Percentiles rank a stretch among this genome's conserved stretches.
These are phyloP conservation scores for Chenopodium berlandieri DNA, from an alignment of 148 eudicot species.

Conservation along the genomic window DNA sequence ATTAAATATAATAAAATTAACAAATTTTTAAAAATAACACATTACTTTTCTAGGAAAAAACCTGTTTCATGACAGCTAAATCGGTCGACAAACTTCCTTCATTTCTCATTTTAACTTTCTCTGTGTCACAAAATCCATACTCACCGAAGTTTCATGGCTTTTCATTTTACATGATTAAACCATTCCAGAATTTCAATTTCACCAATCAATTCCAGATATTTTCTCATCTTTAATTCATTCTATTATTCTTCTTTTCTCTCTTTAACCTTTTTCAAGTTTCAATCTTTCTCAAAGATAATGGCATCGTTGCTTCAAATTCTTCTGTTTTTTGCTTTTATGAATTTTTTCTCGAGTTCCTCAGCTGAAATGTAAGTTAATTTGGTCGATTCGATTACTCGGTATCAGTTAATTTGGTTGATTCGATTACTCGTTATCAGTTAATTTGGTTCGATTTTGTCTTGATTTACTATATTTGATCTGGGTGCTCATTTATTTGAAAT, in stretches of 20 bases:
- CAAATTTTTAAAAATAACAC: too few relatives aligned
- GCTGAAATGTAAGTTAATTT: slow-evolving; percentile 47
- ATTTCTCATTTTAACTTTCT: too few relatives aligned
- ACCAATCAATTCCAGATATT: neutral
- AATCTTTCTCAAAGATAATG: slow-evolving; percentile 28
- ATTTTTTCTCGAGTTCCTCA: slow-evolving; percentile 21
- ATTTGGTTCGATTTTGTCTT: neutral
- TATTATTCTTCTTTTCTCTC: neutral
- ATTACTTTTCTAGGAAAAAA: too few relatives aligned
- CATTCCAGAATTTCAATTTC: neutral
- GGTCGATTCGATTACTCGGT: neutral
- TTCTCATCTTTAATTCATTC: neutral
- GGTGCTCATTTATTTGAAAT: neutral
- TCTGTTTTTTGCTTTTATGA: slow-evolving; percentile 26
- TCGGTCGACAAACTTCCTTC: too few relatives aligned
- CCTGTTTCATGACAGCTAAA: too few relatives aligned
- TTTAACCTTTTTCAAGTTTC: neutral
- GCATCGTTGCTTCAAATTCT: slow-evolving; percentile 30
- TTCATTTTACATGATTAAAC: slow-evolving; percentile 9
- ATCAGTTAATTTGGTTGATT: neutral
- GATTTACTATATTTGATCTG: slow-evolving; percentile 15
- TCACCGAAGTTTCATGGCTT: slow-evolving; percentile 11
- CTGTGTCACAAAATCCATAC: neutral
- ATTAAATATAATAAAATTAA: too few relatives aligned
- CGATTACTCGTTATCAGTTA: neutral